Evolutionary conservation across 495 filamentous ascomycete species (phyloP).

Genomic region (Tetracladium setigerum): DNA sequence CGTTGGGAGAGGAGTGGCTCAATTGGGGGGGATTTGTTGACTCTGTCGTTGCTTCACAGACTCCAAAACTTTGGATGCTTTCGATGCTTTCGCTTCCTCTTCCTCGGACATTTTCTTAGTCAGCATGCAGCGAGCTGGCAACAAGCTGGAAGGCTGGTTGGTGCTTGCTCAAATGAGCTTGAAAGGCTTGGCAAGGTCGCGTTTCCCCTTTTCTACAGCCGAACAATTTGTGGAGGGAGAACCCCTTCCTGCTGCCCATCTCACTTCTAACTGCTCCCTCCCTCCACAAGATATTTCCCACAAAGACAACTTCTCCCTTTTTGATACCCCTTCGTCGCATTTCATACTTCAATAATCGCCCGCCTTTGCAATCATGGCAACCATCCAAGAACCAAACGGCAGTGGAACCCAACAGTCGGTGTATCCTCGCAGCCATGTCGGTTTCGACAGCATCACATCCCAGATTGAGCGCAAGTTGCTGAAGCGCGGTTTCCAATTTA

Average conservation of each 20-base stretch:
- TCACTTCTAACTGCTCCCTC: constrained; percentile 1
- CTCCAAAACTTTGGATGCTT: background rate
- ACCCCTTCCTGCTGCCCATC: constrained; percentile 14
- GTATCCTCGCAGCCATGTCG: constrained; percentile 93
- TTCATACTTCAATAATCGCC: constrained; percentile 36
- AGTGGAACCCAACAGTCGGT: constrained; percentile 41
- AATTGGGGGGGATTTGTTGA: background rate
- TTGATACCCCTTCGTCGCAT: constrained; percentile 3
- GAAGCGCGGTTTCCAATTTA: constrained; percentile 99
- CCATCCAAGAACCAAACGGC: constrained; percentile 13
- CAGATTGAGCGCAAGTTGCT: constrained; percentile 99
- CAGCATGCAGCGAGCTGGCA: too few relatives aligned
- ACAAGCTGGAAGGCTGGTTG: too few relatives aligned
- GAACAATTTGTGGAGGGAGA: constrained; percentile 19
- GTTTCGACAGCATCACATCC: constrained; percentile 97
- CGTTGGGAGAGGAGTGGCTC: background rate
- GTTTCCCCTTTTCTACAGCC: constrained; percentile 17
- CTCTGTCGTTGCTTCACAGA: background rate
- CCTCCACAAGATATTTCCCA: background rate
- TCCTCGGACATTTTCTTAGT: too few relatives aligned
- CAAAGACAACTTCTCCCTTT: constrained; percentile 10
- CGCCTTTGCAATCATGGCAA: constrained; percentile 16
- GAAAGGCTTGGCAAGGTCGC: too few relatives aligned
- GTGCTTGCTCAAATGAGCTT: too few relatives aligned
- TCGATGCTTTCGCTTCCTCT: too few relatives aligned